A percentile compares a stretch with the other conserved stretches of the same genome.
Evolutionary conservation across 2,329 filamentous ascomycete genomes (phyloP).

Genomic region (Torrubiella hemipterigena): DNA sequence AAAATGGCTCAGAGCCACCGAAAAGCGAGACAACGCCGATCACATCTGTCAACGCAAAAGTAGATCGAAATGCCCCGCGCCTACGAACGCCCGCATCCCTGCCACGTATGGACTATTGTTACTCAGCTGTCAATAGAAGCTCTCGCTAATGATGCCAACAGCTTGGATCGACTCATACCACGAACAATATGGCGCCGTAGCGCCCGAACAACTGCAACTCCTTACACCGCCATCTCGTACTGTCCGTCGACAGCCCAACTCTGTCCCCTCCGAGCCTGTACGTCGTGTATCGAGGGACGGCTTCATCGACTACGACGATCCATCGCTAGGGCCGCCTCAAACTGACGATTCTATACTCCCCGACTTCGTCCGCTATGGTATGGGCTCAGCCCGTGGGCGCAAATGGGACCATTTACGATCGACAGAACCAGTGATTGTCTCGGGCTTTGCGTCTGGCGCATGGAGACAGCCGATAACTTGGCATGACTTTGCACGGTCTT

Average conservation of each 20-base stretch:
- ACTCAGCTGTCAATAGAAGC: conserved; percentile 2
- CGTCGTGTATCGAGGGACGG: conserved; percentile 36
- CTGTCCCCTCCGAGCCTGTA: conserved; percentile 23
- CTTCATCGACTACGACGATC: conserved; percentile 29
- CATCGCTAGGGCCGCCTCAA: conserved; percentile 20
- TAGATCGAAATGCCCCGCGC: conserved; percentile 4
- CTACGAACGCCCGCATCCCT: conserved; percentile 12
- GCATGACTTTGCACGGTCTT: conserved; percentile 41
- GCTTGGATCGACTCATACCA: conserved; percentile 40
- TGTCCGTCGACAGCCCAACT: conserved; percentile 28
- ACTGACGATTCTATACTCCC: conserved; percentile 26
- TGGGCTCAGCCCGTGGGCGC: conserved; percentile 32
- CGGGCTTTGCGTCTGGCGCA: conserved; percentile 29
- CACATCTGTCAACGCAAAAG: background rate
- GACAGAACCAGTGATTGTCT: conserved; percentile 46
- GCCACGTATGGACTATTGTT: conserved; percentile 14
- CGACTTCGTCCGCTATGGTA: conserved; percentile 34
- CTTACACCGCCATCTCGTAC: conserved; percentile 26
- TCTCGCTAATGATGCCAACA: conserved; percentile 11
- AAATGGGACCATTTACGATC: conserved; percentile 50
- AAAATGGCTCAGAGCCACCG: too few species aligned
- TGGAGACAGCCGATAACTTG: conserved; percentile 32
- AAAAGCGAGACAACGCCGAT: too few species aligned
- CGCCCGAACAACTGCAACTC: conserved; percentile 25
- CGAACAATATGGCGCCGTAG: conserved; percentile 22